These are phyloP conservation scores for Wallacemonas sp. DNA, from an alignment of 208 protist genomes.

Conservation along the genomic window DNA sequence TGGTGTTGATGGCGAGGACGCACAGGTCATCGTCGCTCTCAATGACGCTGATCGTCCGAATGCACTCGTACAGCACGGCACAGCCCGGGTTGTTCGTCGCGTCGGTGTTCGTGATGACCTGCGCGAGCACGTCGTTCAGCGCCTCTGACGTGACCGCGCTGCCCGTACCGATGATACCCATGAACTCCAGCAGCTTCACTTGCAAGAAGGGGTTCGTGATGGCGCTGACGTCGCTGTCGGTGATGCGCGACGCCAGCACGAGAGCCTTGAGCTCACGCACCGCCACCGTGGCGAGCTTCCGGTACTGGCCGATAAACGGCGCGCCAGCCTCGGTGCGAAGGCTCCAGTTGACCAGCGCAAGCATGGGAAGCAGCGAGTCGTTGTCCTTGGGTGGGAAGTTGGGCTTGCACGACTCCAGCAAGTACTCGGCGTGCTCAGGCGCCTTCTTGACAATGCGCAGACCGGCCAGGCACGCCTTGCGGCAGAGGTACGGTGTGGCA, in stretches of 20 bases:
- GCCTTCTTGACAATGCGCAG: conserved; percentile 93
- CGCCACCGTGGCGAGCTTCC: conserved; percentile 88
- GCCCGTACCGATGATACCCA: conserved; percentile 95
- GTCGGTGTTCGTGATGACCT: conserved; percentile 98
- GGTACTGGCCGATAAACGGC: conserved; percentile 69
- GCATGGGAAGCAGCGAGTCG: conserved; percentile 86
- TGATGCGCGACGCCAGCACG: conserved; percentile 91
- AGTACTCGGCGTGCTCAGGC: conserved; percentile 96
- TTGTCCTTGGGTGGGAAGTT: conserved; percentile 68
- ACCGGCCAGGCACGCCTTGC: conserved; percentile 94
- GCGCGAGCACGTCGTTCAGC: conserved; percentile 98
- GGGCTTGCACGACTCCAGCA: conserved; percentile 83
- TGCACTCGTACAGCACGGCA: conserved; percentile 98
- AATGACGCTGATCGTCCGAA: conserved; percentile 98
- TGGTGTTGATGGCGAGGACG: conserved; percentile 97
- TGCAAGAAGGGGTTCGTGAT: conserved; percentile 99
- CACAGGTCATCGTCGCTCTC: conserved; percentile 89
- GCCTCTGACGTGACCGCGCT: conserved; percentile 92
- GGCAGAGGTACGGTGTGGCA: conserved; percentile 92
- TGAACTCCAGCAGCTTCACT: conserved; percentile 95
- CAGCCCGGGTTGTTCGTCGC: conserved; percentile 95
- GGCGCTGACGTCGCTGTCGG: conserved; percentile 95
- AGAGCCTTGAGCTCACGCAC: conserved; percentile 96
- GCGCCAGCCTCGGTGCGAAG: conserved; percentile 54
- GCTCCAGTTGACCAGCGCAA: conserved; percentile 94